Percentiles rank a stretch among this genome's conserved stretches.
These are phyloP conservation scores for Eutrema japonicum DNA, from an alignment of 345 rosid genomes.

Conservation along the genomic window DNA sequence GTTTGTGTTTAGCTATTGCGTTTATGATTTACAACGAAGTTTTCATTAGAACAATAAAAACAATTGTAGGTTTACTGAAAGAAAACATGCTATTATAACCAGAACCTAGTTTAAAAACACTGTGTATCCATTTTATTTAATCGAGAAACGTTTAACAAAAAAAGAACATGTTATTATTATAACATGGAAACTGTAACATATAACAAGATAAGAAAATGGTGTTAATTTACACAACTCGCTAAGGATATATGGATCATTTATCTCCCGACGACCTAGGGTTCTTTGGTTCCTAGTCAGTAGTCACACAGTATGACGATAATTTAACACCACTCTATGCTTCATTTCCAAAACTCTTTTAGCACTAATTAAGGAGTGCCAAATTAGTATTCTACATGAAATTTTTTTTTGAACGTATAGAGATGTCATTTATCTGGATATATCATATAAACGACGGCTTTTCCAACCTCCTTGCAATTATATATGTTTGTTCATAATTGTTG, in stretches of 20 bases:
- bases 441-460: background rate
- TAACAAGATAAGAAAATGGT: background rate
- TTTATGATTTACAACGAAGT: background rate
- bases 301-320: too few relatives aligned
- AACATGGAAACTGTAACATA: background rate
- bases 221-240: background rate
- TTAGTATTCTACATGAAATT: background rate
- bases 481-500: background rate
- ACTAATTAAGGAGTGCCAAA: background rate
- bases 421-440: background rate
- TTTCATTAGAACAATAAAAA: background rate
- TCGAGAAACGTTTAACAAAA: too few relatives aligned
- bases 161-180: too few relatives aligned
- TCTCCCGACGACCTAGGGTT: background rate
- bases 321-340: background rate
- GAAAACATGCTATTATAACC: background rate
- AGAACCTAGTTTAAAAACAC: too few relatives aligned
- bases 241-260: slow-evolving; percentile 1
- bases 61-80: background rate
- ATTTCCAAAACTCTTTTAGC: background rate
- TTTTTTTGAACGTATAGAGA: too few relatives aligned
- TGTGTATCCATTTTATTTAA: too few relatives aligned
- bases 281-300: background rate
- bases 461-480: background rate
- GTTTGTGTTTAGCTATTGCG: background rate